Percentiles rank a stretch among this genome's conserved stretches.
Evolutionary conservation across 129 eudicot genomes (phyloP).

Genomic region (Pittosporum tobira): DNA sequence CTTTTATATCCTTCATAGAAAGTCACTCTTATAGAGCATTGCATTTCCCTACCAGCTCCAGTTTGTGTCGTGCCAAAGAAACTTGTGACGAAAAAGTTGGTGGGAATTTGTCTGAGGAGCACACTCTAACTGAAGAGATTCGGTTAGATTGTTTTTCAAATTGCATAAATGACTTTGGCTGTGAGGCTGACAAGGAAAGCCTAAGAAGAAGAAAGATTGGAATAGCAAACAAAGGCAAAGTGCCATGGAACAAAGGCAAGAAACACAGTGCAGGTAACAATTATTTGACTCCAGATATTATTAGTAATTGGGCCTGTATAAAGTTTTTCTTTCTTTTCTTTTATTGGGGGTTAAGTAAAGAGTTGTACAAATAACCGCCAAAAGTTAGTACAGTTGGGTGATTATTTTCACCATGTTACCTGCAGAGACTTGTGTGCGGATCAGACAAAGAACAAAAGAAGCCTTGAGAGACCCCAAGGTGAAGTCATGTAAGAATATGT

Average conservation of each 20-base stretch:
- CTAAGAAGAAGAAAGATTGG: conserved; percentile 45
- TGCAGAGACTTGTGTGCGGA: conserved; percentile 80
- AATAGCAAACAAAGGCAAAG: conserved; percentile 59
- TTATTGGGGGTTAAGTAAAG: no score
- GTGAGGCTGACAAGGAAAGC: conserved; percentile 28
- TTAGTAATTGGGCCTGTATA: neutral
- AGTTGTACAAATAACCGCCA: no score
- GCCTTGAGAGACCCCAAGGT: conserved; percentile 99
- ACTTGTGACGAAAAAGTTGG: conserved; percentile 11
- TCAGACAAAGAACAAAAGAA: conserved; percentile 64
- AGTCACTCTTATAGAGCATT: conserved; percentile 20
- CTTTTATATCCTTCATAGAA: conserved; percentile 15
- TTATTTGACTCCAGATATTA: neutral
- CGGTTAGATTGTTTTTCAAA: conserved; percentile 8
- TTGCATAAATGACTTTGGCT: conserved; percentile 10
- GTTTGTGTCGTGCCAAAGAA: conserved; percentile 12
- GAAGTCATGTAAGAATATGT: conserved; percentile 85
- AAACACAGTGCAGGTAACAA: conserved; percentile 55
- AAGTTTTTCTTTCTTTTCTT: no score
- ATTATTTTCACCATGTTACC: conserved; percentile 10
- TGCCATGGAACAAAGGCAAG: conserved; percentile 89
- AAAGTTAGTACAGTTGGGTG: neutral
- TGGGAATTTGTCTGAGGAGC: conserved; percentile 15
- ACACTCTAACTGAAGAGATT: conserved; percentile 13
- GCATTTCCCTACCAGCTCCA: conserved; percentile 4